Conservation (phyloP, 352 stramenopile species). For the Pythium angustatum region DNA sequence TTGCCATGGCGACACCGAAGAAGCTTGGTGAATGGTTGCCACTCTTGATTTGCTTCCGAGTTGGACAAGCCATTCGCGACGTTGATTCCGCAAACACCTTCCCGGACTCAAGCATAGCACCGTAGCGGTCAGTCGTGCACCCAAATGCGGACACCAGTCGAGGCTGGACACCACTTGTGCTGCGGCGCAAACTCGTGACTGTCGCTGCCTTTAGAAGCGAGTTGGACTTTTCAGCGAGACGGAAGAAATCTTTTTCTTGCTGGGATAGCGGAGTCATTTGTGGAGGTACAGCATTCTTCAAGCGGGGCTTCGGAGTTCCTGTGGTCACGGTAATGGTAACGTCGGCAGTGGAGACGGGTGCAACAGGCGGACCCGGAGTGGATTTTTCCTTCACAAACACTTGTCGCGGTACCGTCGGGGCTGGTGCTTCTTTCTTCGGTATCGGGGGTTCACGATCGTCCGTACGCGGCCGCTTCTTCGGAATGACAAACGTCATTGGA, state of each 20-base stretch:
- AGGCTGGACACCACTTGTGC: conserved; percentile 7
- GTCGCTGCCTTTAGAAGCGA: conserved; percentile 44
- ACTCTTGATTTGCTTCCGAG: conserved; percentile 28
- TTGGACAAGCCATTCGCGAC: conserved; percentile 25
- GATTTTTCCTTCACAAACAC: not conserved
- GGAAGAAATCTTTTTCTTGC: conserved; percentile 51
- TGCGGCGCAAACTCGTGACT: conserved; percentile 3
- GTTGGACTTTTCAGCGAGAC: conserved; percentile 53
- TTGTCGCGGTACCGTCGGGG: not conserved
- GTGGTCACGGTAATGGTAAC: not conserved
- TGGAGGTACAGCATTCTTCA: conserved; percentile 53
- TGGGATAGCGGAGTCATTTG: conserved; percentile 27
- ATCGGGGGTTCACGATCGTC: not conserved
- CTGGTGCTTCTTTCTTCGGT: not conserved
- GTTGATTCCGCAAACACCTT: conserved; percentile 20
- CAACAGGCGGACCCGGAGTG: conserved; percentile 12
- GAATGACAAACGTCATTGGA: conserved; percentile 44
- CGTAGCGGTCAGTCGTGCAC: conserved; percentile 24
- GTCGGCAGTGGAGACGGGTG: conserved; percentile 15
- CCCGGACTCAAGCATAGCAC: conserved; percentile 14
- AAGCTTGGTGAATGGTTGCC: conserved; percentile 14
- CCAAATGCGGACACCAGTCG: conserved; percentile 24
- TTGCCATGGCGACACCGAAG: conserved; percentile 25
- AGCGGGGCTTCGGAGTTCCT: conserved; percentile 20
- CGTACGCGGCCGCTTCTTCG: conserved; percentile 37